Conservation (phyloP, 495 filamentous ascomycete genomes). For the Xylaria intraflava region DNA sequence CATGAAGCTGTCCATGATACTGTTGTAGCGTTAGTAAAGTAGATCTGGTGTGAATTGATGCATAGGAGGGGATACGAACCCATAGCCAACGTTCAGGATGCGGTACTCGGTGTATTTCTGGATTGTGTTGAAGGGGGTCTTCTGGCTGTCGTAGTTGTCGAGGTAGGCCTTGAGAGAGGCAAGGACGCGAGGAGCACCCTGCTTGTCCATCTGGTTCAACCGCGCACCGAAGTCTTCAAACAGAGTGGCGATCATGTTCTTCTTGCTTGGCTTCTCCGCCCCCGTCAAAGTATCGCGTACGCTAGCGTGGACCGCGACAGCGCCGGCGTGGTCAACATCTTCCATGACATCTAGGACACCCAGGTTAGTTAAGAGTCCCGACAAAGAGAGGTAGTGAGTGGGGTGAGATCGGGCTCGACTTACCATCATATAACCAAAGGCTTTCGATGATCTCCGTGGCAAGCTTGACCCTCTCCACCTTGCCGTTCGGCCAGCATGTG, state of each 20-base stretch:
- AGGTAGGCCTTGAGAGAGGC: slow-evolving; percentile 8
- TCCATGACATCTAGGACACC: slow-evolving; percentile 8
- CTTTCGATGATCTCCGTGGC: slow-evolving; percentile 14
- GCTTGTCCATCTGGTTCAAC: slow-evolving; percentile 9
- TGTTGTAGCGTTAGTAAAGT: background rate
- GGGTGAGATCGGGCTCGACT: background rate
- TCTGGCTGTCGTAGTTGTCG: slow-evolving; percentile 14
- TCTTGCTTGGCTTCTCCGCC: slow-evolving; percentile 3
- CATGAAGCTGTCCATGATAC: slow-evolving; percentile 15
- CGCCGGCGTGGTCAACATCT: slow-evolving; percentile 10
- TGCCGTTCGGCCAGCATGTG: slow-evolving; percentile 9
- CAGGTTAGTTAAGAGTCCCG: background rate
- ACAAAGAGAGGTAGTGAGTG: background rate
- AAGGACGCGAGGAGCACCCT: slow-evolving; percentile 8
- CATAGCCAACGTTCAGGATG: slow-evolving; percentile 12
- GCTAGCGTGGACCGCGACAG: slow-evolving; percentile 9
- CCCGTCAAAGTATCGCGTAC: slow-evolving; percentile 7
- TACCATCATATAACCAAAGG: slow-evolving; percentile 13
- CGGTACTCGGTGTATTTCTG: slow-evolving; percentile 13
- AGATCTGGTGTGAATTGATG: background rate
- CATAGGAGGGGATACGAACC: background rate
- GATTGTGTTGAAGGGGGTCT: slow-evolving; percentile 12
- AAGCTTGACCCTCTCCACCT: slow-evolving; percentile 12
- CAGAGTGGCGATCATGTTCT: background rate
- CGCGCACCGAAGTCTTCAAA: slow-evolving; percentile 9